These are phyloP conservation scores for Fraxinus albicans DNA, from an alignment of 305 asterid genomes.

Conservation along the genomic window DNA sequence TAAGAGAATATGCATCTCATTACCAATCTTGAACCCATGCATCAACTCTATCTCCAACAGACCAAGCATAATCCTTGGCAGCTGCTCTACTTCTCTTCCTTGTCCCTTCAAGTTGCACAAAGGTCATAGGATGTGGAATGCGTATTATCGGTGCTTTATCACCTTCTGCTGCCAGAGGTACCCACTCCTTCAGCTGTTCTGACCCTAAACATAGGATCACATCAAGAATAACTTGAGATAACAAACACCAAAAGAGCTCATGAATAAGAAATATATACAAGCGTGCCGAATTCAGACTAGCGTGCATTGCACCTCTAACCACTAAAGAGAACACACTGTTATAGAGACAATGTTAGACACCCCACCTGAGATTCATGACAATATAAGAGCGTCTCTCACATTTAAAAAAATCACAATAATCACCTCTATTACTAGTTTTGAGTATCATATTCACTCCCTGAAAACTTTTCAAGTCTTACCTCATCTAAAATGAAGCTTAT, in stretches of 20 bases:
- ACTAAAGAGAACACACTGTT: neutral
- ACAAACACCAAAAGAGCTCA: neutral
- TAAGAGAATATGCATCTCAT: slow-evolving; percentile 14
- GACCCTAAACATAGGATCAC: slow-evolving; percentile 40
- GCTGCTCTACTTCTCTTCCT: slow-evolving; percentile 88
- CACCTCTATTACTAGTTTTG: neutral
- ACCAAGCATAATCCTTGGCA: slow-evolving; percentile 70
- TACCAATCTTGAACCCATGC: slow-evolving; percentile 80
- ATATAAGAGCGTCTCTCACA: neutral
- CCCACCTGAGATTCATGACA: neutral
- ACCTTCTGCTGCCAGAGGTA: slow-evolving; percentile 63
- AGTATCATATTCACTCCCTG: neutral
- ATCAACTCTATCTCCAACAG: slow-evolving; percentile 88
- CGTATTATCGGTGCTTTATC: slow-evolving; percentile 61
- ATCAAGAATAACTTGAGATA: neutral
- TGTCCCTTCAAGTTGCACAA: slow-evolving; percentile 55
- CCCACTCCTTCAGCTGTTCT: slow-evolving; percentile 79
- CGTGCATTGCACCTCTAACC: neutral
- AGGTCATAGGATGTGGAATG: slow-evolving; percentile 62
- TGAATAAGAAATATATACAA: neutral
- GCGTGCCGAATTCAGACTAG: neutral
- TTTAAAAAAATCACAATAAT: neutral
- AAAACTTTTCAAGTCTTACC: neutral
- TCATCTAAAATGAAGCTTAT: neutral
- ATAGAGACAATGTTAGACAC: neutral